A percentile compares a stretch with the other conserved stretches of the same genome.
These are phyloP conservation scores for Trichomonas vaginalis DNA, from an alignment of 208 protist genomes.

Conservation along the genomic window DNA sequence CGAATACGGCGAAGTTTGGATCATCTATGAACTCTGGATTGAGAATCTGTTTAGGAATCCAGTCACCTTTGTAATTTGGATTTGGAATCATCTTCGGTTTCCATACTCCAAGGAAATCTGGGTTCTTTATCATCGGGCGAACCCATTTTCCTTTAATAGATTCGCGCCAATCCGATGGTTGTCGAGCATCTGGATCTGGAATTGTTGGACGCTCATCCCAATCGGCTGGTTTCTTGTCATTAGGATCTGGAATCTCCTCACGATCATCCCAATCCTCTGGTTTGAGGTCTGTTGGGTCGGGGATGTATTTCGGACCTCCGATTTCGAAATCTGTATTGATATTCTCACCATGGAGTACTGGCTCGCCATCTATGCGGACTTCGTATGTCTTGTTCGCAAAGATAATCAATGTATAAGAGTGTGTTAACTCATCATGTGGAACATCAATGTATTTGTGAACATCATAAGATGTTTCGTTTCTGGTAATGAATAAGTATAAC, in stretches of 20 bases:
- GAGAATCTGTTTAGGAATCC: constrained; percentile 29
- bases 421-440: constrained; percentile 23
- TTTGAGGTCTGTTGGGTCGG: constrained; percentile 28
- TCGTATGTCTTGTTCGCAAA: constrained; percentile 27
- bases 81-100: constrained; percentile 45
- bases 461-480: constrained; percentile 31
- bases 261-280: constrained; percentile 35
- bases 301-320: constrained; percentile 25
- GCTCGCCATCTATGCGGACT: constrained; percentile 39
- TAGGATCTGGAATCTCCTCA: constrained; percentile 18
- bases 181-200: constrained; percentile 20
- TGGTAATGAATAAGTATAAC: constrained; percentile 29
- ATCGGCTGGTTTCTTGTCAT: constrained; percentile 33
- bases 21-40: constrained; percentile 43
- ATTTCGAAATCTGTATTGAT: constrained; percentile 14
- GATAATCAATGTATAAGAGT: constrained; percentile 19
- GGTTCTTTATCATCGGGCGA: constrained; percentile 35
- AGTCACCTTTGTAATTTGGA: constrained; percentile 40
- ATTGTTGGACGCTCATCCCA: not conserved
- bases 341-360: constrained; percentile 18
- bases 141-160: constrained; percentile 42
- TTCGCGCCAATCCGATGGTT: constrained; percentile 36
- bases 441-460: constrained; percentile 11
- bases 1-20: not conserved
- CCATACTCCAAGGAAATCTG: constrained; percentile 41